Base-by-base conservation (phyloP, 805 yeast genomes). In the Candida awuae region DNA sequence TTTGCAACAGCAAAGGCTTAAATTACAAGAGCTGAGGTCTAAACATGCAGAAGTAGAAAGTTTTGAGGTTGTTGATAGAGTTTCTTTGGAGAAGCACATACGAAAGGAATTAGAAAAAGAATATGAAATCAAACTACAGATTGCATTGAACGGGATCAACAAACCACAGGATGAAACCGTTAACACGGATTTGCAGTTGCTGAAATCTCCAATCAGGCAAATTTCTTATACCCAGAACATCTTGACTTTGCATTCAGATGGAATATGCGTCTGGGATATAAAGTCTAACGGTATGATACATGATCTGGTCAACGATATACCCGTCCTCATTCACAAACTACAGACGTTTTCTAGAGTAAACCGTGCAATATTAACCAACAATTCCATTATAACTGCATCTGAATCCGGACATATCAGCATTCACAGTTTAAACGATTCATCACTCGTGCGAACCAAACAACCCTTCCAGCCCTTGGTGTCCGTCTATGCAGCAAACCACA, bases 11-110 rank as follows among this genome's bases (percentile, higher is more conserved):
- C 28, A 25, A 14, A 25, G 28, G 28, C 10, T 12, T 77, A 39
- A 72, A 70, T 47, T 83, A 94, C 41, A 86, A 76, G 58, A 85
- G 88, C 34, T 65, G 37, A 33, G 12, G 16, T 19, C 13, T 15
- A 33, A 20, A 22, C 22, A 26, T 25, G 18, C 9, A 43, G 46
- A 30, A 16, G 49, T 7, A 32, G 44, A 32, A 37, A 37, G 10
- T 25, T 13, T 10, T 7, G 28, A 25, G 4, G 4, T 10, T 10
- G 13, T 25, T 4, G 28, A 25, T 14, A 25, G 12, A 10, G 13
- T 5, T 25, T 37, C 38, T 13, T 15, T 52, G 4, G 51, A 46
- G 23, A 23, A 25, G 12, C 47, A 45, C 20, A 38, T 36, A 8
- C 33, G 45, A 16, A 22, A 8, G 3, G 20, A 42, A 21, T 16